Evolutionary conservation across 2,329 filamentous ascomycete species (phyloP).

Genomic region (Paecilomyces formosus): DNA sequence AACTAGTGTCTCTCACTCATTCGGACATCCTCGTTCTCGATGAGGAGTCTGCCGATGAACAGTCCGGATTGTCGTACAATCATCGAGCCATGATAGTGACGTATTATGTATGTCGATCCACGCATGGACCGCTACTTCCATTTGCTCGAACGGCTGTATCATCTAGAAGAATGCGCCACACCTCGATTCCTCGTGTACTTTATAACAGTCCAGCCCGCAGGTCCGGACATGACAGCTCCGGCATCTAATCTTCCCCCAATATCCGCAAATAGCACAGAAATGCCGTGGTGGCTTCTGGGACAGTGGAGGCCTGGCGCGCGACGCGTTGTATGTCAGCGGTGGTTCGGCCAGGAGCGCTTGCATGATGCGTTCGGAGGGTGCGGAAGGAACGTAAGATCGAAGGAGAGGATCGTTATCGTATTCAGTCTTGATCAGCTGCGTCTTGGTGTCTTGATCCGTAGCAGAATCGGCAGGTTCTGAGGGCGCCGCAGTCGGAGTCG

Average conservation of each 20-base stretch:
- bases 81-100: not conserved
- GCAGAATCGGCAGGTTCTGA: not conserved
- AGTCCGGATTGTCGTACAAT: not conserved
- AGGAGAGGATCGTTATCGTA: conserved; percentile 36
- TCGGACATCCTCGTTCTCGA: not conserved
- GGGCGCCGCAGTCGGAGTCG: conserved; percentile 7
- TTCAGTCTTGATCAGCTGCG: conserved; percentile 25
- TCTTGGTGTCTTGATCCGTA: conserved; percentile 3
- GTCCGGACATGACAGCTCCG: conserved; percentile 39
- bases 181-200: conserved; percentile 40
- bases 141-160: no score
- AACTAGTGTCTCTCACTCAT: no score
- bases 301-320: conserved; percentile 30
- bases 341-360: conserved; percentile 38
- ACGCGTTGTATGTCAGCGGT: conserved; percentile 39
- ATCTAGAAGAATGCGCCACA: conserved; percentile 37
- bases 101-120: not conserved
- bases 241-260: conserved; percentile 44
- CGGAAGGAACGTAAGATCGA: conserved; percentile 32
- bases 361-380: conserved; percentile 40
- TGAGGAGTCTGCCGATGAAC: not conserved
- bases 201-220: conserved; percentile 42
- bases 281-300: conserved; percentile 26
- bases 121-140: not conserved
- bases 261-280: conserved; percentile 44